Evolutionary conservation across 768 basidiomycete species (phyloP), one percentile per base, ranked within the genome.

Genomic region (Russula sp.): DNA sequence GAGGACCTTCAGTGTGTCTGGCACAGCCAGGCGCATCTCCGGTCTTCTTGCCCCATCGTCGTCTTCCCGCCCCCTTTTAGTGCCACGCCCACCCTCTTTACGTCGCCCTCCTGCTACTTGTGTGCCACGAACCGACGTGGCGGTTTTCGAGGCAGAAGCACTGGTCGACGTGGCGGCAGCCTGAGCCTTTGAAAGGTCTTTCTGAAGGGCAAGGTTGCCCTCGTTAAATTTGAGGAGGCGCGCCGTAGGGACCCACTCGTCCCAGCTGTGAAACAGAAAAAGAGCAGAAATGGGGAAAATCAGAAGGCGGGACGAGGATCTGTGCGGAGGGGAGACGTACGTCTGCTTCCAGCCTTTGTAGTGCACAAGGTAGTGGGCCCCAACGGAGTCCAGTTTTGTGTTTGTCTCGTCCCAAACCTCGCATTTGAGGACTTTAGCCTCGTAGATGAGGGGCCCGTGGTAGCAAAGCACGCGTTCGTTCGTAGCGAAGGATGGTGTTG

Each of bases 291-390:
- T 24, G 1, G 13, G 55, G n/a, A n/a, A 2, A 38, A 38, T 26
- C 4, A 48, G 32, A 63, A 54, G 32, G 32, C 51, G 61, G n/a
- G 54, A 59, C 49, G 24, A 32, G n/a, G 30, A 26, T 32, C 20
- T 65, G 46, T 18, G 24, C 36, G 34, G 30, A 16, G 14, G 36
- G 36, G 28, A 11, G 24, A 78, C 84, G 69, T 73, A 95, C 93
- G 92, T 95, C 75, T 93, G 90, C 74, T 98, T 99, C 97, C 97
- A 99, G 10, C 97, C 97, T 76, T 98, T 97, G 81, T 99, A 99
- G 75, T 99, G 97, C 44, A 99, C 95, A 65, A 90, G 88, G 76
- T 92, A 98, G 71, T 96, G 92, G 4, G 85, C 84, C 7, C 95
- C 96, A 2, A 82, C 74, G 11, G 75, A 73, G 7, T 86, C 84